phyloP scores from a whole-genome alignment of 176 grass and related monocot species.

The Oryza coarctata region DNA sequence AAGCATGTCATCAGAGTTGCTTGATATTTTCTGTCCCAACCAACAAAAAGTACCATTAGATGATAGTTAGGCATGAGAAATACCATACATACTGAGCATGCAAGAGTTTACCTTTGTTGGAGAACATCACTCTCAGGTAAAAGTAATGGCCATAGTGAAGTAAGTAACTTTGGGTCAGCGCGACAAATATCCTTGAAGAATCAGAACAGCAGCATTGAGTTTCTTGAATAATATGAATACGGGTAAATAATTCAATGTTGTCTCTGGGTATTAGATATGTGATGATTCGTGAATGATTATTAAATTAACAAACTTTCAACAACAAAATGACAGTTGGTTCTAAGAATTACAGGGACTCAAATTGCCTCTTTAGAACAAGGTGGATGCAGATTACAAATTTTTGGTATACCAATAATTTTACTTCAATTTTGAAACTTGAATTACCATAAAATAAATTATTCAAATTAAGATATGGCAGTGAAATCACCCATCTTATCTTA shows the following conservation, averaged over 20 bases:
- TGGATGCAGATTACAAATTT: not conserved
- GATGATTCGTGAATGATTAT: not conserved
- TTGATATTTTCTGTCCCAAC: slow-evolving; percentile 77
- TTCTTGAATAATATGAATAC: slow-evolving; percentile 21
- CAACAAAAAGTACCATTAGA: slow-evolving; percentile 35
- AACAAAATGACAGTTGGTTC: slow-evolving; percentile 12
- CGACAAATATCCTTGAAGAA: slow-evolving; percentile 76
- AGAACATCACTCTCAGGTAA: slow-evolving; percentile 91
- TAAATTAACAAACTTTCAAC: slow-evolving; percentile 17
- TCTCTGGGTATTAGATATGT: not conserved
- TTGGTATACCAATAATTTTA: slow-evolving; percentile 1
- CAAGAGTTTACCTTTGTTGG: slow-evolving; percentile 64
- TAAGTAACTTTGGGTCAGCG: slow-evolving; percentile 84
- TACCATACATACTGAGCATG: not conserved
- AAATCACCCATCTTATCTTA: slow-evolving; percentile 5
- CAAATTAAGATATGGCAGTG: not conserved
- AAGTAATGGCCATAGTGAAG: slow-evolving; percentile 83
- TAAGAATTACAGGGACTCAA: not conserved
- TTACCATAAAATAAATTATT: slow-evolving; percentile 15
- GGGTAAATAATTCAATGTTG: not conserved
- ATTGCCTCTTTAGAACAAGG: slow-evolving; percentile 7
- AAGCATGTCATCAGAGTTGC: slow-evolving; percentile 92
- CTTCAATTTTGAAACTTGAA: slow-evolving; percentile 11
- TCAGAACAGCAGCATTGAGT: slow-evolving; percentile 21
- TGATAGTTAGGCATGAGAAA: slow-evolving; percentile 24